Conservation (phyloP, 2,329 filamentous ascomycete genomes). For the Chrysoporthe puriensis region DNA sequence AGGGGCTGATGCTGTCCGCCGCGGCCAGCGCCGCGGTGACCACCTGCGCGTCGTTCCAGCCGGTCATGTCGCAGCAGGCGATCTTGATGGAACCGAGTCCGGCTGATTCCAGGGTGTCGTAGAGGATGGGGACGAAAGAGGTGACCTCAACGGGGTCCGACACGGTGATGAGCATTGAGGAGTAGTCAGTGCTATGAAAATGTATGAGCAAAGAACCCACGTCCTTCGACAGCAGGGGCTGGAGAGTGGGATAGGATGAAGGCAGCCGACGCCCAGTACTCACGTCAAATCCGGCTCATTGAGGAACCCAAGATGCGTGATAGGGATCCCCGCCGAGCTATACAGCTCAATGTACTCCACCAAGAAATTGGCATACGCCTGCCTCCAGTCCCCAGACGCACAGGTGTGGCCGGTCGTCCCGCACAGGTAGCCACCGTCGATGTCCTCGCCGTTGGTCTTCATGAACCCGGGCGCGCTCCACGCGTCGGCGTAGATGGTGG, state of each 20-base stretch:
- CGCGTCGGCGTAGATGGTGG: conserved; percentile 51
- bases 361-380: conserved; percentile 53
- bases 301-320: conserved; percentile 52
- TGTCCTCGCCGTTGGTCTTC: conserved; percentile 52
- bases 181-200: conserved; percentile 40
- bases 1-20: conserved; percentile 17
- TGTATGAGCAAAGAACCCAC: background rate
- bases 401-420: conserved; percentile 46
- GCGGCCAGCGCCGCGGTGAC: conserved; percentile 19
- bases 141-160: conserved; percentile 78
- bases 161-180: conserved; percentile 68
- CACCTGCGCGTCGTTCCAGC: conserved; percentile 40
- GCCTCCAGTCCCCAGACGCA: conserved; percentile 48
- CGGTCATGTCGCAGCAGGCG: conserved; percentile 44
- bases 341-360: conserved; percentile 53
- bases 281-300: conserved; percentile 49
- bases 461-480: conserved; percentile 56
- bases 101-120: conserved; percentile 41
- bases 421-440: conserved; percentile 49
- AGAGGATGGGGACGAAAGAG: conserved; percentile 54
- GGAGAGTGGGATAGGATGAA: no score
- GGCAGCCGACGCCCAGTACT: conserved; percentile 11
- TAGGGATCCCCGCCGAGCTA: conserved; percentile 44
- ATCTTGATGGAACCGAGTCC: conserved; percentile 40
- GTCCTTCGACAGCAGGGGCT: background rate